These are phyloP conservation scores for Kwoniella europaea DNA, from an alignment of 768 basidiomycete genomes.

Conservation along the genomic window DNA sequence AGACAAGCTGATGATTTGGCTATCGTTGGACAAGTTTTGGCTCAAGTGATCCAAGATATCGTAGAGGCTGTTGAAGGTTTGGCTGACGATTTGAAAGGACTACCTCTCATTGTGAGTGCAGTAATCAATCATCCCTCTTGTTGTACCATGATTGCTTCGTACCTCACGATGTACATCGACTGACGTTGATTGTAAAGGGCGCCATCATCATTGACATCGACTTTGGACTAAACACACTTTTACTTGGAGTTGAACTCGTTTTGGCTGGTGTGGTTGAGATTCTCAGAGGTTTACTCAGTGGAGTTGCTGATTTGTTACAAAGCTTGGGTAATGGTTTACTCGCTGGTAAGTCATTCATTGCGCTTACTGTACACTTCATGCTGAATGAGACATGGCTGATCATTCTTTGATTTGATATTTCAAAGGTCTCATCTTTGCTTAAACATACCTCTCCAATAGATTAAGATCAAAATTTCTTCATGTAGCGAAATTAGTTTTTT, in stretches of 20 bases:
- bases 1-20: constrained; percentile 15
- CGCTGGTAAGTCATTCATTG: constrained; percentile 20
- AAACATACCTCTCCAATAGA: not conserved
- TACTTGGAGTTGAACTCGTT: constrained; percentile 30
- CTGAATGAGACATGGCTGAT: not conserved
- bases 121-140: not conserved
- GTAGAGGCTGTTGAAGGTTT: constrained; percentile 22
- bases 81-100: constrained; percentile 10
- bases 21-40: constrained; percentile 17
- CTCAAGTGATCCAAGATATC: constrained; percentile 19
- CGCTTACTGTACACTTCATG: not conserved
- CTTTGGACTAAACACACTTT: constrained; percentile 24
- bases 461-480: not conserved
- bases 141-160: not conserved
- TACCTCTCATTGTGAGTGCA: constrained; percentile 23
- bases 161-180: not conserved
- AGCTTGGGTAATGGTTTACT: constrained; percentile 27
- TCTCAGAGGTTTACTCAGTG: constrained; percentile 21
- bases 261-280: constrained; percentile 23
- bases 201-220: constrained; percentile 28
- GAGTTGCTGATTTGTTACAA: constrained; percentile 20
- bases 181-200: constrained; percentile 12
- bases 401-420: not conserved
- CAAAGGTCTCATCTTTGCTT: constrained; percentile 14
- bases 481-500: not conserved